Conservation (phyloP, 2,329 filamentous ascomycete genomes). For the Cercospora janseana region DNA sequence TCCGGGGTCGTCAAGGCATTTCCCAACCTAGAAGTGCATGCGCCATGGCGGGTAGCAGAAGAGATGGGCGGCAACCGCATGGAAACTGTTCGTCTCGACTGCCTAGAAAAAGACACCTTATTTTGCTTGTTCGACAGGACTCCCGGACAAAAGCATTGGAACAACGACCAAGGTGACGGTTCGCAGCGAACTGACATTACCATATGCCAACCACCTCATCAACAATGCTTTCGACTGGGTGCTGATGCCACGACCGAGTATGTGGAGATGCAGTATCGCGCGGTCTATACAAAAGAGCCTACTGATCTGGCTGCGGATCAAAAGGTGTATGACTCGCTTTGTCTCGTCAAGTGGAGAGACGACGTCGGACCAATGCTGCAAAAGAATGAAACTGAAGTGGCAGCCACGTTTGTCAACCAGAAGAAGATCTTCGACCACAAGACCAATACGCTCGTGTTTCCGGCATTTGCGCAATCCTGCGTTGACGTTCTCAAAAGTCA, state of each 20-base stretch:
- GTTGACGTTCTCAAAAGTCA: conserved; percentile 1
- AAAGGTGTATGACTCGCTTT: not conserved
- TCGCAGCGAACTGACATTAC: conserved; percentile 7
- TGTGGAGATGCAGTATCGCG: conserved; percentile 6
- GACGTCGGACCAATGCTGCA: not conserved
- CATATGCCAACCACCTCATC: conserved; percentile 10
- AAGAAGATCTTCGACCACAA: conserved; percentile 9
- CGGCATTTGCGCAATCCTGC: conserved; percentile 9
- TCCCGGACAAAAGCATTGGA: conserved; percentile 5
- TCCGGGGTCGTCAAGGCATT: conserved; percentile 6
- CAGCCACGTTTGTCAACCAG: not conserved
- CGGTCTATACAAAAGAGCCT: conserved; percentile 1
- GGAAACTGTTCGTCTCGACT: not conserved
- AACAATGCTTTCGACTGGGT: conserved; percentile 14
- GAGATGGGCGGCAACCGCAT: conserved; percentile 6
- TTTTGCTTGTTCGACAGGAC: not conserved
- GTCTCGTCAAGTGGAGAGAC: conserved; percentile 4
- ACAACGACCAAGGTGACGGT: conserved; percentile 9
- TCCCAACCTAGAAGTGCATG: conserved; percentile 8
- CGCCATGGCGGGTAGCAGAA: not conserved
- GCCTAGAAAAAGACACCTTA: not conserved
- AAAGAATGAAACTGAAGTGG: not conserved
- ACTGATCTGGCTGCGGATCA: not conserved
- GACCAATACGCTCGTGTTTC: conserved; percentile 6
- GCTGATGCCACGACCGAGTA: not conserved